Percentiles rank a stretch among this genome's conserved stretches.
phyloP scores from a whole-genome alignment of 164 flowering plant species.

The Tetrastigma voinierianum region DNA sequence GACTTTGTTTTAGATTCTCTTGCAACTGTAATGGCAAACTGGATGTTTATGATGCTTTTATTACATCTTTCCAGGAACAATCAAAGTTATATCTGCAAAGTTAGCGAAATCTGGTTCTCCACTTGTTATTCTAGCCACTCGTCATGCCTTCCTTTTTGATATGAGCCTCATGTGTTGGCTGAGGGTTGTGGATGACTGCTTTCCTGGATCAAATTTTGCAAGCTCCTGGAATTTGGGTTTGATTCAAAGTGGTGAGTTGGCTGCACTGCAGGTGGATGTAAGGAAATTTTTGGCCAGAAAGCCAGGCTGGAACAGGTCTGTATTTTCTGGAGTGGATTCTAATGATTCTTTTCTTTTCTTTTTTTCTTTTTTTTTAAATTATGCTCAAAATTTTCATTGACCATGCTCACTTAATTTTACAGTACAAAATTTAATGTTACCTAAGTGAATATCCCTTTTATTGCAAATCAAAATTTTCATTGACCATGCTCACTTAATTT shows the following conservation, averaged over 20 bases:
- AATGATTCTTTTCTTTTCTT: too few species aligned
- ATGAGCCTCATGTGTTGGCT: slow-evolving; percentile 91
- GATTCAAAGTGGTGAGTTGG: slow-evolving; percentile 83
- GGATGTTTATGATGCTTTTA: not conserved
- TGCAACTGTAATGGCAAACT: slow-evolving; percentile 1
- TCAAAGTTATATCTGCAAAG: slow-evolving; percentile 92
- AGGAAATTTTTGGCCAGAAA: slow-evolving; percentile 88
- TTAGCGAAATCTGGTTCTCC: slow-evolving; percentile 92
- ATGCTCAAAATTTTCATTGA: too few species aligned
- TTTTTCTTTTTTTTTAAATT: not conserved
- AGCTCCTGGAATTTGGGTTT: slow-evolving; percentile 92
- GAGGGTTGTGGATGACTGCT: slow-evolving; percentile 94
- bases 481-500: too few species aligned
- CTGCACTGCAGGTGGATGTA: slow-evolving; percentile 87
- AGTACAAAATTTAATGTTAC: too few species aligned
- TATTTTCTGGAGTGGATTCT: not conserved
- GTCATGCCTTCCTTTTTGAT: slow-evolving; percentile 95
- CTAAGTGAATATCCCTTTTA: too few species aligned
- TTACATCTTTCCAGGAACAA: slow-evolving; percentile 51
- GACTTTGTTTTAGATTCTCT: too few species aligned
- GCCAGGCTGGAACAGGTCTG: slow-evolving; percentile 93
- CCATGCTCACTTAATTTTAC: too few species aligned
- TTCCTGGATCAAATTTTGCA: slow-evolving; percentile 87
- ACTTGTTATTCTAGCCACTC: slow-evolving; percentile 84
- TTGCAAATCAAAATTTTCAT: too few species aligned